A percentile compares a stretch with the other conserved stretches of the same genome.
These are phyloP conservation scores for Pseudocercospora pini-densiflorae DNA, from an alignment of 2,329 filamentous ascomycete genomes.

Conservation along the genomic window DNA sequence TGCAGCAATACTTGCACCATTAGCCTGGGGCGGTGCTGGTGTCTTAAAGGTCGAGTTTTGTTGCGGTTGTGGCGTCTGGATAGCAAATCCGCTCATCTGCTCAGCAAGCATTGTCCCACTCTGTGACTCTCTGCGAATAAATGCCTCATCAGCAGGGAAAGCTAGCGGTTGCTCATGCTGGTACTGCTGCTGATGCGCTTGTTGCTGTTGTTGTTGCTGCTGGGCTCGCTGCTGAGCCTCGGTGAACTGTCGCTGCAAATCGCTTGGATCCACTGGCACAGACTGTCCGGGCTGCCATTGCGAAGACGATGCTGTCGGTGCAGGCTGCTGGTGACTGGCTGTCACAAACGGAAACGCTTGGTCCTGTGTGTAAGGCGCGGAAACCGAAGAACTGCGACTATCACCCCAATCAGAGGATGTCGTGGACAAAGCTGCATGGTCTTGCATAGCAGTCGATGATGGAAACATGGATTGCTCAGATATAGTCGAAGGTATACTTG, in stretches of 20 bases:
- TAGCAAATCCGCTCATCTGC: constrained; percentile 42
- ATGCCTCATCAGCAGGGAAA: constrained; percentile 40
- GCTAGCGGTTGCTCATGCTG: constrained; percentile 39
- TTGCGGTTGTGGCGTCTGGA: constrained; percentile 39
- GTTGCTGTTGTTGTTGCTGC: constrained; percentile 26
- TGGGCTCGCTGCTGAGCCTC: constrained; percentile 34
- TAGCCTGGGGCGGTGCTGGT: constrained; percentile 38
- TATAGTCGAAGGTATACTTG: constrained; percentile 34
- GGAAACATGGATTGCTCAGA: constrained; percentile 37
- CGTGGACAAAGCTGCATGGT: constrained; percentile 31
- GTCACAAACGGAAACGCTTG: not conserved
- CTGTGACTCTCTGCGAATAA: constrained; percentile 37
- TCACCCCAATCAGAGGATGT: constrained; percentile 38
- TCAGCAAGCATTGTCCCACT: constrained; percentile 40
- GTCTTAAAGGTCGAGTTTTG: constrained; percentile 40
- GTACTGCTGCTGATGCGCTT: constrained; percentile 21
- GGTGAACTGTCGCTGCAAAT: constrained; percentile 41
- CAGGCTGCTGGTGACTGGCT: constrained; percentile 19
- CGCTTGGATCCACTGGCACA: constrained; percentile 40
- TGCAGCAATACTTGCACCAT: constrained; percentile 45
- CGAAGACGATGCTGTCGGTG: constrained; percentile 24
- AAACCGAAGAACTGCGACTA: constrained; percentile 40
- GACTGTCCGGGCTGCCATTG: constrained; percentile 45
- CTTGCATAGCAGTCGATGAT: constrained; percentile 29
- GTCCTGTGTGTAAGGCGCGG: constrained; percentile 23